Base-by-base conservation (phyloP, 1,284 basidiomycete species). In the Ganoderma lucidum region DNA sequence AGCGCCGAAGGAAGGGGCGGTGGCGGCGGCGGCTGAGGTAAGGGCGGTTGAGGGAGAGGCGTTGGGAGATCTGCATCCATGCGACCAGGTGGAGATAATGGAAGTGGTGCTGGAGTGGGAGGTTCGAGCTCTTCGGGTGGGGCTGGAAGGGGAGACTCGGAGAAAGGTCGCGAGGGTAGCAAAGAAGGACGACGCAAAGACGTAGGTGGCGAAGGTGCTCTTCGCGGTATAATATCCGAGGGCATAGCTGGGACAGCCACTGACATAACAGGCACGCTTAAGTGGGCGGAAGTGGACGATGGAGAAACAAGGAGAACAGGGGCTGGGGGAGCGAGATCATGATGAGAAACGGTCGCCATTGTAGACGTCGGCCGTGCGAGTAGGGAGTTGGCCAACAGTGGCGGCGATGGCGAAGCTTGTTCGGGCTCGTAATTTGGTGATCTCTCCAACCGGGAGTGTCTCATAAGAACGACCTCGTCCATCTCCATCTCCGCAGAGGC, bases 281-380 rank as follows among this genome's bases (percentile, higher is more conserved):
- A 68, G 32, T 65, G 72, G 10, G 72, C 56, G 10, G 70, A 63
- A 37, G 68, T 45, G 48, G 70, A 65, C 30, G 70, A 64, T 63
- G 72, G 67, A 0, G 72, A 65, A 45, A 69, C 59, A 35, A 69
- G 61, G 1, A 70, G 67, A 28, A 48, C 69, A 28, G 64, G 44
- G 9, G 51, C n/a, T 23, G 35, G 64, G 19, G 69, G 61, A 30
- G 66, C 41, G 59, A 69, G 14, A 61, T 23, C 23, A 23, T 23
- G 23, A 23, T 67, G n/a, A 58, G 70, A 72, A 60, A 72, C 60
- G 37, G 65, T 64, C 44, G 70, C 68, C 14, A 68, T 64, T 6
- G 70, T 64, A 39, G 72, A 73, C 14, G 70, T 73, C 10, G 72
- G 72, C n/a, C 72, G 68, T n/a, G 68, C 65, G 3, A 73, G 68